Conservation (phyloP, 1,139 yeast species). For the Ashbya aceris region DNA sequence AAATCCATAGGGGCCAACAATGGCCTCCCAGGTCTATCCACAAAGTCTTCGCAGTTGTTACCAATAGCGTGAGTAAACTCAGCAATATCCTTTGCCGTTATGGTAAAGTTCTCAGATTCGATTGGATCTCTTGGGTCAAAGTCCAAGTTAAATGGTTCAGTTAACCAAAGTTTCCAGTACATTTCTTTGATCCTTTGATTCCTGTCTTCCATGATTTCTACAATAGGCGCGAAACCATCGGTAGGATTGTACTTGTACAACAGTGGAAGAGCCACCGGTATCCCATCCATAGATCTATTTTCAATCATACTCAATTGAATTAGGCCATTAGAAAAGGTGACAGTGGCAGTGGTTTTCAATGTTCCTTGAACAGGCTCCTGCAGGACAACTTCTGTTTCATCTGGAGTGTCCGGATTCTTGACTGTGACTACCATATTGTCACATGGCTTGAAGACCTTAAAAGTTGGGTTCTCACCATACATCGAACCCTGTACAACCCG, state of each 20-base stretch:
- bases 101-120: conserved; percentile 56
- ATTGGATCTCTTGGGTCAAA: conserved; percentile 63
- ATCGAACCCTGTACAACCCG: conserved; percentile 79
- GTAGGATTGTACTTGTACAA: conserved; percentile 70
- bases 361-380: conserved; percentile 69
- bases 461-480: conserved; percentile 71
- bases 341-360: conserved; percentile 56
- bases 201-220: conserved; percentile 84
- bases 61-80: conserved; percentile 97
- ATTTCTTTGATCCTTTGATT: conserved; percentile 88
- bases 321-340: conserved; percentile 38
- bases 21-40: conserved; percentile 73
- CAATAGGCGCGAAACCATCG: conserved; percentile 91
- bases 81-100: conserved; percentile 70
- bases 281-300: conserved; percentile 73
- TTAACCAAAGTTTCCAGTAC: conserved; percentile 98
- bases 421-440: conserved; percentile 50
- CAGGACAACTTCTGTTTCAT: conserved; percentile 54
- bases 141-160: conserved; percentile 52
- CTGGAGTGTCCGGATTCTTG: conserved; percentile 39
- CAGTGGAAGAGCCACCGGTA: conserved; percentile 67
- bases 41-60: conserved; percentile 93
- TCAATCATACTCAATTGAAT: conserved; percentile 75
- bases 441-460: conserved; percentile 70
- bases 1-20: conserved; percentile 98